Evolutionary conservation across 2,329 filamentous ascomycete species (phyloP).

Genomic region (Ceratocystis eucalypticola): DNA sequence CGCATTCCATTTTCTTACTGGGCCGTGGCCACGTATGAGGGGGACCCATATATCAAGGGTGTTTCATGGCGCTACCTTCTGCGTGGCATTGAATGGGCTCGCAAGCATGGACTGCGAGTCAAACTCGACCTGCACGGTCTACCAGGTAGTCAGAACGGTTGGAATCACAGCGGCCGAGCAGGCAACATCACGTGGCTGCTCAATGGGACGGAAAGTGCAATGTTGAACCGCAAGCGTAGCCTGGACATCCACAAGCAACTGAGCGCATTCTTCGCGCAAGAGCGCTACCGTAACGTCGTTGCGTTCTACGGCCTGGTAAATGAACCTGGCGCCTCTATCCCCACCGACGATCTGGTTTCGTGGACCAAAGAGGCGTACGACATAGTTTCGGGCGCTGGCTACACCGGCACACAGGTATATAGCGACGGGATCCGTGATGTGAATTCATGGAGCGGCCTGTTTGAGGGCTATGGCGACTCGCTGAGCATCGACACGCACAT

Average conservation of each 20-base stretch:
- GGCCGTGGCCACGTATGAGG: constrained; percentile 39
- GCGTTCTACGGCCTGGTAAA: constrained; percentile 56
- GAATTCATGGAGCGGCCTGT: constrained; percentile 55
- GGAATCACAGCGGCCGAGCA: constrained; percentile 46
- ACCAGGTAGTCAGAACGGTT: constrained; percentile 45
- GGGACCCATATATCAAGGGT: constrained; percentile 35
- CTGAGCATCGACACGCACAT: constrained; percentile 66
- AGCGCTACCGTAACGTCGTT: constrained; percentile 38
- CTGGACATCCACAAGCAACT: constrained; percentile 40
- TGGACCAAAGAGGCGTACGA: constrained; percentile 46
- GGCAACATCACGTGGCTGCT: constrained; percentile 26
- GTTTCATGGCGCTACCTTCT: constrained; percentile 35
- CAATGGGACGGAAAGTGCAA: constrained; percentile 20
- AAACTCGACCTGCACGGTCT: constrained; percentile 46
- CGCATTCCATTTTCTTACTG: constrained; percentile 47
- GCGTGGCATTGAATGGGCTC: constrained; percentile 42
- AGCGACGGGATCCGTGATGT: constrained; percentile 63
- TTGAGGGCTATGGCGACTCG: constrained; percentile 41
- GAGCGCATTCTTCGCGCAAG: constrained; percentile 24
- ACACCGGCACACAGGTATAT: constrained; percentile 48
- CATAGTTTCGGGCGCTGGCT: constrained; percentile 45
- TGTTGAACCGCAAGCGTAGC: constrained; percentile 33
- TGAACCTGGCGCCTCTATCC: constrained; percentile 49
- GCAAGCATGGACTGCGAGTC: constrained; percentile 39
- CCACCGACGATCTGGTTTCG: constrained; percentile 38